Base-by-base conservation (phyloP, 2,329 filamentous ascomycete genomes). In the Grosmannia clavigera region DNA sequence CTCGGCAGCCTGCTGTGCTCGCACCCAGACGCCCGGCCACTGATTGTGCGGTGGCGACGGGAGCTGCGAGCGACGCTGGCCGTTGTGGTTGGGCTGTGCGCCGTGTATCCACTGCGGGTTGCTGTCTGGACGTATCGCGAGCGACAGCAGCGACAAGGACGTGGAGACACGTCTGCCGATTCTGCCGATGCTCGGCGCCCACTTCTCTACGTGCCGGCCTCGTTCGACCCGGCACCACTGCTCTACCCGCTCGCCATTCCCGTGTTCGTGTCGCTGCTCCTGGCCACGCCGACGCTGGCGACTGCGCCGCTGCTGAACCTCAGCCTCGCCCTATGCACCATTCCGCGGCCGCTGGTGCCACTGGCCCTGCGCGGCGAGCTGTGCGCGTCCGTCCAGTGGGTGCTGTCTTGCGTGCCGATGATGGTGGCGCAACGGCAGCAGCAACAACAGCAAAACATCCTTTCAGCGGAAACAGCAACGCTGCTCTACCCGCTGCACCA, bases 201-300 rank as follows among this genome's bases (percentile, higher is more conserved):
- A 6, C 38, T 38, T 9, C 38, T 85, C 43, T 69, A 69, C 35
- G 76, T 96, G 46, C 90, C 91, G 0, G 75, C 83, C 4, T 79
- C 82, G n/a, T 95, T 96, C 72, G 92, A 97, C 68, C 92, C 91
- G 3, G 92, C 92, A 7, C 90, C 92, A 12, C 78, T 96, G n/a
- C 73, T 96, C 61, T 97, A 96, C 69, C 92, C 92, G 22, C 81
- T 87, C 6, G 73, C 85, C 2, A 78, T 96, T 35, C 90, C 92
- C 0, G 73, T 92, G 19, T 78, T 92, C 54, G 86, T 94, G 33
- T 85, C 91, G 1, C 75, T 94, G 5, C 85, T 92, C 11, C 78
- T 96, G 51, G 82, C 85, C 9, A 77, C 79, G 57, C 79, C 81
- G 56, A 83, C 82, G 54, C 73, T 95, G 9, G 85, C 88, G 2